Percentiles rank a stretch among this genome's conserved stretches.
Conservation (phyloP, 305 asterid species). For the Lippia alba region DNA sequence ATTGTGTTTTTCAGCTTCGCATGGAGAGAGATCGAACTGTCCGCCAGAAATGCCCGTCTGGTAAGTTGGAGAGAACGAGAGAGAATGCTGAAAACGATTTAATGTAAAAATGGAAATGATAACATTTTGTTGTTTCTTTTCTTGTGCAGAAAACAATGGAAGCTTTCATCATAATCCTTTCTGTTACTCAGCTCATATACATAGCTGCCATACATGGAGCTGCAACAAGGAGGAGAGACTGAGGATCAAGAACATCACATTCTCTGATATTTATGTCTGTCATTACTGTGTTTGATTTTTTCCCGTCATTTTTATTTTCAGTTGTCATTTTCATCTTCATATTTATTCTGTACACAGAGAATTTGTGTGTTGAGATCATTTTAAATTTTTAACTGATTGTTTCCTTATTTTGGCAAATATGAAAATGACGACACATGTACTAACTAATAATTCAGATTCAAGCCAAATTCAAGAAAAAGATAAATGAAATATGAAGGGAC, state of each 20-base stretch:
- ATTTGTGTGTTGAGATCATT: conserved; percentile 2
- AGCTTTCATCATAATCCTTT: conserved; percentile 79
- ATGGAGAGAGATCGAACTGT: conserved; percentile 74
- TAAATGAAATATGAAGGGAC: neutral
- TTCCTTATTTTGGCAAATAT: neutral
- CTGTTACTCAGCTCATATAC: conserved; percentile 75
- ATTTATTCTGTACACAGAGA: neutral
- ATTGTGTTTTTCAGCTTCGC: conserved; percentile 62
- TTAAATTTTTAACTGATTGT: conserved; percentile 25
- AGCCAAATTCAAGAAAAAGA: neutral
- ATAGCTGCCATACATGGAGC: conserved; percentile 73
- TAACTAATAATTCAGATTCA: neutral
- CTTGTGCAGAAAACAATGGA: conserved; percentile 80
- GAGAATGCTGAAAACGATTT: neutral
- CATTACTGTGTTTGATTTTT: conserved; percentile 19
- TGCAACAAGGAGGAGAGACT: conserved; percentile 45
- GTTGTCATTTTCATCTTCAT: neutral
- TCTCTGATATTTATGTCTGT: conserved; percentile 4
- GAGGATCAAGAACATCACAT: neutral
- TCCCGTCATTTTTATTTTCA: neutral
- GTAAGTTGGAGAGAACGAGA: conserved; percentile 47
- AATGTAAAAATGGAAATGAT: neutral
- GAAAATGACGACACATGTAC: neutral
- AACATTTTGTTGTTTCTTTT: neutral
- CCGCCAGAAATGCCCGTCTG: conserved; percentile 68